These are phyloP conservation scores for Lithocarpus polystachyus DNA, from an alignment of 306 rosid species.

Conservation along the genomic window DNA sequence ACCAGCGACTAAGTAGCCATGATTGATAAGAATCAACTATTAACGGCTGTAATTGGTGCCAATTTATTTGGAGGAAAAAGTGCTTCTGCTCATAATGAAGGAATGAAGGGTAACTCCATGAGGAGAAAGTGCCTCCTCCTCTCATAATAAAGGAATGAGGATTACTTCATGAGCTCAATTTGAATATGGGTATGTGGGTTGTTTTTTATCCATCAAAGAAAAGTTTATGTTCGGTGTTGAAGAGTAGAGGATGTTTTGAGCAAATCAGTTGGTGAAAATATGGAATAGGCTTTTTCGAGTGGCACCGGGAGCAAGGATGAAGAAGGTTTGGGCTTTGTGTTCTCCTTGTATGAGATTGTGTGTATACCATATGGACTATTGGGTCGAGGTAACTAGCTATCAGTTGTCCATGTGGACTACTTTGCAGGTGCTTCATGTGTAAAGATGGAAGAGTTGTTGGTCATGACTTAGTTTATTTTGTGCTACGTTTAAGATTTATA, in stretches of 20 bases:
- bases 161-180: background rate
- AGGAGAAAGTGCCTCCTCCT: too few relatives aligned
- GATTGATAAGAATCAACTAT: background rate
- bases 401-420: background rate
- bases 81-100: background rate
- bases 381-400: background rate
- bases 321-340: background rate
- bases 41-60: background rate
- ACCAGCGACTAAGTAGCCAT: background rate
- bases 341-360: background rate
- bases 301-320: background rate
- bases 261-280: background rate
- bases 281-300: slow-evolving; percentile 6
- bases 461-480: background rate
- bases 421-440: background rate
- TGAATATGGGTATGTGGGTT: background rate
- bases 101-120: background rate
- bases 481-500: too few relatives aligned
- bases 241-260: background rate
- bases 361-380: background rate
- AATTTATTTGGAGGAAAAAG: background rate
- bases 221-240: background rate
- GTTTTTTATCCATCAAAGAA: background rate
- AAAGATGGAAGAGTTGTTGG: background rate
- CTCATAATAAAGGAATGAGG: too few relatives aligned